Conservation (phyloP, 1,139 yeast genomes). For the Blastobotrys aristatus region DNA sequence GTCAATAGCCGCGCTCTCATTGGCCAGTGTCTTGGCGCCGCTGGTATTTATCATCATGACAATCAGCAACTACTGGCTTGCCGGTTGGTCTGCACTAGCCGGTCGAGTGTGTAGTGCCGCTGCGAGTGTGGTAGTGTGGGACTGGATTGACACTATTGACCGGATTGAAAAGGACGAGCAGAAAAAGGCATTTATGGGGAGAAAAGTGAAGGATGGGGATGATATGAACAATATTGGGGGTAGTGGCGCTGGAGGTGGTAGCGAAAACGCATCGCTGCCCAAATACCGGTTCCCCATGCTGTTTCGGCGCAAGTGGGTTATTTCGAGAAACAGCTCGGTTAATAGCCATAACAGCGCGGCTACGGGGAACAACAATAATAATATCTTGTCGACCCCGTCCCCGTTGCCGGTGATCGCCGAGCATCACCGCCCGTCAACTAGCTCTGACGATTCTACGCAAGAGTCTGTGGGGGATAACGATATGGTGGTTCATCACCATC, state of each 20-base stretch:
- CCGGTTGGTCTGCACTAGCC: slow-evolving; percentile 71
- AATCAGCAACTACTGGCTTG: slow-evolving; percentile 66
- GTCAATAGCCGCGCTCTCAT: slow-evolving; percentile 54
- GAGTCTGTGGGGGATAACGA: not conserved
- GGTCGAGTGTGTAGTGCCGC: slow-evolving; percentile 49
- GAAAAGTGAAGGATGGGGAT: slow-evolving; percentile 43
- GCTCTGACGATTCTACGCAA: not conserved
- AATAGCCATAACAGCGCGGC: not conserved
- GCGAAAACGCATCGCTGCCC: not conserved
- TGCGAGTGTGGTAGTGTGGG: slow-evolving; percentile 74
- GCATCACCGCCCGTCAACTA: not conserved
- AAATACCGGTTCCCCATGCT: not conserved
- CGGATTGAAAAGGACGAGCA: slow-evolving; percentile 60
- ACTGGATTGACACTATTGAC: slow-evolving; percentile 76
- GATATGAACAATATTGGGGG: not conserved
- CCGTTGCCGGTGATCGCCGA: not conserved
- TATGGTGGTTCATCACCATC: slow-evolving; percentile 8
- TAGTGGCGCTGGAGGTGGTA: not conserved
- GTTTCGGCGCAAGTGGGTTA: not conserved
- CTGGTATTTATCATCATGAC: slow-evolving; percentile 75
- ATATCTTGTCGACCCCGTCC: not conserved
- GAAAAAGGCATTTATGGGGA: slow-evolving; percentile 72
- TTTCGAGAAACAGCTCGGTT: not conserved
- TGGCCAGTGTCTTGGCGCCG: slow-evolving; percentile 57
- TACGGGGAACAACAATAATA: not conserved